Conservation (phyloP, 2,329 filamentous ascomycete species). For the Fusarium pseudograminearum region DNA sequence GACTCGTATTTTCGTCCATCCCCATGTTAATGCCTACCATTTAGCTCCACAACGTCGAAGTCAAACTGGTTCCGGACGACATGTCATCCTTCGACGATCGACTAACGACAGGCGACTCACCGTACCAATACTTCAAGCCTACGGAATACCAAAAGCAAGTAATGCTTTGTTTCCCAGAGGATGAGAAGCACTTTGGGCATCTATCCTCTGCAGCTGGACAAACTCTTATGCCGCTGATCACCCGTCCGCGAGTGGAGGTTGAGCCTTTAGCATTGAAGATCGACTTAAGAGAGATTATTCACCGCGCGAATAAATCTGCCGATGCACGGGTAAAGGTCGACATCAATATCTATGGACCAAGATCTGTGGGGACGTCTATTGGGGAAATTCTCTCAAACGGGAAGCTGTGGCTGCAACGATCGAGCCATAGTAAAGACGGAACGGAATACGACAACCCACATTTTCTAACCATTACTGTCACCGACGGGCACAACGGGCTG, state of each 20-base stretch:
- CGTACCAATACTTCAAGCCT: constrained; percentile 1
- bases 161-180: constrained; percentile 13
- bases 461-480: neutral
- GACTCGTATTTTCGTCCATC: accelerated
- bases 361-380: accelerated
- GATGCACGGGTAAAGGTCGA: constrained; percentile 16
- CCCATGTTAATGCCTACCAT: neutral
- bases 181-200: neutral
- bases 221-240: neutral
- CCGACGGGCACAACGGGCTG: accelerated
- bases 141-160: constrained; percentile 1
- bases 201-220: neutral
- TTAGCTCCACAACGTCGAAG: constrained; percentile 22
- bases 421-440: neutral
- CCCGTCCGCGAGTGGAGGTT: neutral
- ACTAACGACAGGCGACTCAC: neutral
- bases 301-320: neutral
- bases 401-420: constrained; percentile 18
- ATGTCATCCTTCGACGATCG: neutral
- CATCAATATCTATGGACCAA: constrained; percentile 8
- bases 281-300: constrained; percentile 9
- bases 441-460: constrained; percentile 4
- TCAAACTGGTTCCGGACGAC: constrained; percentile 8
- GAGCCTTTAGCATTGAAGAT: neutral
- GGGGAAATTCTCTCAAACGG: neutral